Evolutionary conservation across 2,329 filamentous ascomycete species (phyloP).

Genomic region (Huntiella abstrusa): DNA sequence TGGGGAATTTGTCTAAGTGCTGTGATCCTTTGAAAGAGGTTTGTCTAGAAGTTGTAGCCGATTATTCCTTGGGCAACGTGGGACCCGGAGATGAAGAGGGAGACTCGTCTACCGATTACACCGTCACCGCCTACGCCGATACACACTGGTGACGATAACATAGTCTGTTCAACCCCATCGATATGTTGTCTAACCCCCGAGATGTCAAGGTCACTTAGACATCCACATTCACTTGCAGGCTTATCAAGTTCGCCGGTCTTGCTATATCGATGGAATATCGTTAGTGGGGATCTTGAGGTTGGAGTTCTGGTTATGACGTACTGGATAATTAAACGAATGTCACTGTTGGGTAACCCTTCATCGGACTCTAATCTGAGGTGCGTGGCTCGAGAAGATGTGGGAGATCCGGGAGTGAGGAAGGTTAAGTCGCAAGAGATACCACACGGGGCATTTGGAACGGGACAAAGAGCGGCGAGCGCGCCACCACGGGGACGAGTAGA

Average conservation of each 20-base stretch:
- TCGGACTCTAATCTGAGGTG: constrained; percentile 24
- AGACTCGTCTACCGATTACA: constrained; percentile 30
- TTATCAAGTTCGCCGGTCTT: constrained; percentile 13
- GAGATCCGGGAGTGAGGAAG: constrained; percentile 25
- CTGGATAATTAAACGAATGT: constrained; percentile 26
- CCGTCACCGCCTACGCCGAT: constrained; percentile 26
- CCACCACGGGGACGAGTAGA: constrained; percentile 25
- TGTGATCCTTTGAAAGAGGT: not conserved
- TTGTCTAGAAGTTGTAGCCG: constrained; percentile 23
- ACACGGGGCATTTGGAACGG: constrained; percentile 10
- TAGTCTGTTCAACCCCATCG: constrained; percentile 1
- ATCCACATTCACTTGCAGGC: constrained; percentile 26
- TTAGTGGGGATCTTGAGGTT: not conserved
- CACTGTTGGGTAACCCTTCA: constrained; percentile 11
- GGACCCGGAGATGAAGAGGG: constrained; percentile 17
- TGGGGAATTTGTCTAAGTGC: not conserved
- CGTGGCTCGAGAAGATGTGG: constrained; percentile 21
- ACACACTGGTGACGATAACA: constrained; percentile 22
- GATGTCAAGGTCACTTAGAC: constrained; percentile 9
- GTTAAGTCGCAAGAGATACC: constrained; percentile 21
- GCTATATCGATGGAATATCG: not conserved
- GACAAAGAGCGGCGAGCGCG: constrained; percentile 26
- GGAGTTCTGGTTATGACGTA: constrained; percentile 15
- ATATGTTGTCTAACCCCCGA: not conserved
- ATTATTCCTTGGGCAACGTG: constrained; percentile 30